phyloP scores from a whole-genome alignment of 345 rosid species.

The Arabis hirsuta region DNA sequence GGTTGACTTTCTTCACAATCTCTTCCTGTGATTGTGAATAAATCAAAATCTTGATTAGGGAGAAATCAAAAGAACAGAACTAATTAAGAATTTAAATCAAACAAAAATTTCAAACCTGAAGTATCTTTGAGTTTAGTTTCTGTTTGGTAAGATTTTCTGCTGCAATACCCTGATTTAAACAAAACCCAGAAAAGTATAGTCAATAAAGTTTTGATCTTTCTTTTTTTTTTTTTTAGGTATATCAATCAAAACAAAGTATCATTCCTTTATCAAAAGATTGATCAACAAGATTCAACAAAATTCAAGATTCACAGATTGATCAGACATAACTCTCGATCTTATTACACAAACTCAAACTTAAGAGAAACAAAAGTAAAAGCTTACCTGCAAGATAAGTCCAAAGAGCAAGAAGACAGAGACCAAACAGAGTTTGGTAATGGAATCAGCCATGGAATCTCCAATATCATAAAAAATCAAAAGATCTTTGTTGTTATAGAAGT shows the following conservation, averaged over 20 bases:
- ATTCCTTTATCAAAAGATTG: too few relatives aligned
- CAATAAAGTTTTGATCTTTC: slow-evolving; percentile 14
- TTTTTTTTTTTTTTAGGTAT: neutral
- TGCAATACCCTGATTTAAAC: slow-evolving; percentile 53
- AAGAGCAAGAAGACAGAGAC: slow-evolving; percentile 43
- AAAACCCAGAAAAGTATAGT: neutral
- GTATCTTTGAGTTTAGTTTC: slow-evolving; percentile 73
- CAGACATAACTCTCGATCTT: neutral
- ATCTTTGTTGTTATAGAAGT: slow-evolving; percentile 1
- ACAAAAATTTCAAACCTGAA: slow-evolving; percentile 55
- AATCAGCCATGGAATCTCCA: slow-evolving; percentile 35
- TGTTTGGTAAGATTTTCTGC: slow-evolving; percentile 52
- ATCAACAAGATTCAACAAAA: too few relatives aligned
- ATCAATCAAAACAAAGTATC: neutral
- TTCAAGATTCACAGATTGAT: too few relatives aligned
- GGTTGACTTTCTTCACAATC: slow-evolving; percentile 69
- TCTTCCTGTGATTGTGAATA: slow-evolving; percentile 81
- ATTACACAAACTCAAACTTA: neutral
- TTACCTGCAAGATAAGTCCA: slow-evolving; percentile 41
- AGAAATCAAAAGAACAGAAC: slow-evolving; percentile 19
- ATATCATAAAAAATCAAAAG: neutral
- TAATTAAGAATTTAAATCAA: neutral
- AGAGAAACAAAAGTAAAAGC: neutral
- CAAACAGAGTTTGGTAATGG: slow-evolving; percentile 34
- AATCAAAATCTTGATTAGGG: slow-evolving; percentile 22